Evolutionary conservation across 495 filamentous ascomycete species (phyloP).

Genomic region (Xylaria nigripes): DNA sequence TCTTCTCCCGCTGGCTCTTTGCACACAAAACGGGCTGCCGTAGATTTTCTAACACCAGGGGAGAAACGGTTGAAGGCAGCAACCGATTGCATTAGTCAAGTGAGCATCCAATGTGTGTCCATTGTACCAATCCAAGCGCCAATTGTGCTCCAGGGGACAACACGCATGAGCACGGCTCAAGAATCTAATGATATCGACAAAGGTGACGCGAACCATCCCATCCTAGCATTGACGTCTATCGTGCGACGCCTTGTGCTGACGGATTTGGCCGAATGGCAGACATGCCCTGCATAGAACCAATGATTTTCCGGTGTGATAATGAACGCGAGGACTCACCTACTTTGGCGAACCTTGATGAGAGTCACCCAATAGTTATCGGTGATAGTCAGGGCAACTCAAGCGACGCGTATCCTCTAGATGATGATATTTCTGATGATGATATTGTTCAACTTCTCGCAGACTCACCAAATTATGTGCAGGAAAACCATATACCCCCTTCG

Average conservation of each 20-base stretch:
- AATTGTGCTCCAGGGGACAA: conserved; percentile 3
- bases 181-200: background rate
- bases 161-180: background rate
- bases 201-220: background rate
- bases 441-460: conserved; percentile 10
- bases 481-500: conserved; percentile 23
- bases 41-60: background rate
- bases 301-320: background rate
- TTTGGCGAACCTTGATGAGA: background rate
- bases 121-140: background rate
- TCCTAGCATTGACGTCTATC: background rate
- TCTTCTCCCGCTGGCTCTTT: background rate
- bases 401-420: conserved; percentile 19
- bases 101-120: background rate
- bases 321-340: background rate
- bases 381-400: background rate
- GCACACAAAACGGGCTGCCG: background rate
- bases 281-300: background rate
- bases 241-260: background rate
- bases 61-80: background rate
- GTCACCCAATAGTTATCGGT: background rate
- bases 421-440: conserved; percentile 9
- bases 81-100: background rate
- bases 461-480: conserved; percentile 2
- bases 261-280: background rate